phyloP scores from a whole-genome alignment of 2,329 filamentous ascomycete genomes.

The Penicillium sp. region DNA sequence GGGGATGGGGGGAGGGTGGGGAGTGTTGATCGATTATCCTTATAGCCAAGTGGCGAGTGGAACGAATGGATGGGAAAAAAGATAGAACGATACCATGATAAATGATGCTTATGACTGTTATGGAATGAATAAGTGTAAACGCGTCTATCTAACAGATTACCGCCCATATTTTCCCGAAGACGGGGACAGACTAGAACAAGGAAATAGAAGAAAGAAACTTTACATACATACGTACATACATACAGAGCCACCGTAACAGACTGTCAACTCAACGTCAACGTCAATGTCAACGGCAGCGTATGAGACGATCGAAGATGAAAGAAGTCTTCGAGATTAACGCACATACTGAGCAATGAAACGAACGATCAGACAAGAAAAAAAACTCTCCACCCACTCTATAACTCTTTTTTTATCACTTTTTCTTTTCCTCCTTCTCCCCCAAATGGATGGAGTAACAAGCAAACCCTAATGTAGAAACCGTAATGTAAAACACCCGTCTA shows the following conservation, averaged over 20 bases:
- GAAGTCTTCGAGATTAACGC: not conserved
- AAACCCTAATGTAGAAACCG: slow-evolving; percentile 8
- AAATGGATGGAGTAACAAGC: slow-evolving; percentile 5
- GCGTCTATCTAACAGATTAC: not conserved
- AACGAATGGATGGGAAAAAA: not conserved
- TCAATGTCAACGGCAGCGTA: too few species aligned
- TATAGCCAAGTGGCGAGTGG: not conserved
- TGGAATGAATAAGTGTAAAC: too few species aligned
- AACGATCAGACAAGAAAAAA: too few species aligned
- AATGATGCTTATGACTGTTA: too few species aligned
- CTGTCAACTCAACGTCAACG: too few species aligned
- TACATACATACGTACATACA: slow-evolving; percentile 6
- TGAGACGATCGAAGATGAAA: not conserved
- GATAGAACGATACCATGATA: not conserved
- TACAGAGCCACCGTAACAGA: not conserved
- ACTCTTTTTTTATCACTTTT: slow-evolving; percentile 3
- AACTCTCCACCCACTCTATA: not conserved
- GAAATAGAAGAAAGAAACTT: not conserved
- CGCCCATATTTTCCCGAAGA: not conserved
- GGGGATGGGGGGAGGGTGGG: slow-evolving; percentile 41
- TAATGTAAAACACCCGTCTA: slow-evolving; percentile 40
- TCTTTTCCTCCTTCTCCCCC: not conserved
- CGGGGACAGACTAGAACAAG: not conserved
- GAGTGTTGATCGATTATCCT: slow-evolving; percentile 45
- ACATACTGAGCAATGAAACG: too few species aligned